Percentiles rank a stretch among this genome's conserved stretches.
These are phyloP conservation scores for Phytophthora aleatoria DNA, from an alignment of 352 stramenopile species.

Conservation along the genomic window DNA sequence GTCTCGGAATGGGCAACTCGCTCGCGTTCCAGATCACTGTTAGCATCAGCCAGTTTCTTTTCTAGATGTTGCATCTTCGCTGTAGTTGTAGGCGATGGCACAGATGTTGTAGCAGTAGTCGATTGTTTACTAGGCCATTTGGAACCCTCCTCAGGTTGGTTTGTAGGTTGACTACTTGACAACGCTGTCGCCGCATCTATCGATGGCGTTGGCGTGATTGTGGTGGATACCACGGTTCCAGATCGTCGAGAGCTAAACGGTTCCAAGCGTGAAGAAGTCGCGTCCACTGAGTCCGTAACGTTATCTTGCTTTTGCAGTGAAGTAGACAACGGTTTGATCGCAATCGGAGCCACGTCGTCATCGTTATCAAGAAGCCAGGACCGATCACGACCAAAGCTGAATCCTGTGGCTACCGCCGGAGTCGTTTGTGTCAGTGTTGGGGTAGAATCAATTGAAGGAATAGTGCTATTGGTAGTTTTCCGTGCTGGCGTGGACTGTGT, in stretches of 20 bases:
- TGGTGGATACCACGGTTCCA: background rate
- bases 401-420: slow-evolving; percentile 18
- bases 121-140: slow-evolving; percentile 10
- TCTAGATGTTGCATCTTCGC: slow-evolving; percentile 42
- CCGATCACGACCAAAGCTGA: slow-evolving; percentile 56
- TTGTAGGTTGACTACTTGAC: slow-evolving; percentile 4
- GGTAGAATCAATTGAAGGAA: slow-evolving; percentile 2
- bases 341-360: slow-evolving; percentile 32
- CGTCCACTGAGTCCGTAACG: background rate
- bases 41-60: slow-evolving; percentile 36
- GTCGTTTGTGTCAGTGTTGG: slow-evolving; percentile 7
- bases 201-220: slow-evolving; percentile 2
- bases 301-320: slow-evolving; percentile 14
- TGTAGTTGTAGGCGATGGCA: slow-evolving; percentile 20
- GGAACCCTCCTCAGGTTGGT: background rate
- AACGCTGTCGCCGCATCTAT: slow-evolving; percentile 16
- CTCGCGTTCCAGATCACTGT: slow-evolving; percentile 28
- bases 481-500: slow-evolving; percentile 6
- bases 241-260: slow-evolving; percentile 21
- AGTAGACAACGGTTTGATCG: slow-evolving; percentile 11
- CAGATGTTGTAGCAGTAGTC: slow-evolving; percentile 2
- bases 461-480: slow-evolving; percentile 5
- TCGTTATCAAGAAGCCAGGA: slow-evolving; percentile 59
- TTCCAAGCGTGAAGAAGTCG: slow-evolving; percentile 6
- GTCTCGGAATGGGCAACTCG: slow-evolving; percentile 22